Evolutionary conservation across 331 rosid species (phyloP).

Genomic region (Cydonia oblonga): DNA sequence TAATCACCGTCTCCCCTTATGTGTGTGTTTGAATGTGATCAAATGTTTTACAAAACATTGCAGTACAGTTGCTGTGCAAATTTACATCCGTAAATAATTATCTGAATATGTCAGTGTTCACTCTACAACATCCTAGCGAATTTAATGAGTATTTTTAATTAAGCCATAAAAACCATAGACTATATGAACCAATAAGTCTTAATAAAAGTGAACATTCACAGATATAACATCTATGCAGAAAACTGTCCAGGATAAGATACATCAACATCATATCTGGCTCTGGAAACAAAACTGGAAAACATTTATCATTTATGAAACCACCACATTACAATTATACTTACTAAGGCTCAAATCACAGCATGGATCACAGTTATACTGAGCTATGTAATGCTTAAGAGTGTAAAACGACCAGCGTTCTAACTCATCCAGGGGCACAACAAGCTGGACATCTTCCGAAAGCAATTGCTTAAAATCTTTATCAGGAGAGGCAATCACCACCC

Average conservation of each 20-base stretch:
- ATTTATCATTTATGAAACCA: not conserved
- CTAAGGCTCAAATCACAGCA: slow-evolving; percentile 78
- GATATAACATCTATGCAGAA: not conserved
- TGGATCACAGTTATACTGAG: slow-evolving; percentile 79
- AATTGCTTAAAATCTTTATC: slow-evolving; percentile 96
- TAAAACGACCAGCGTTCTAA: slow-evolving; percentile 86
- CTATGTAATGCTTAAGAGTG: slow-evolving; percentile 62
- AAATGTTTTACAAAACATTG: not conserved
- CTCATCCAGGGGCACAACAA: slow-evolving; percentile 80
- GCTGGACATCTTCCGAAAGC: slow-evolving; percentile 76
- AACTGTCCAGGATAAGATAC: not conserved
- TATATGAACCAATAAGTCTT: not conserved
- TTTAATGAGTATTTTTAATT: not conserved
- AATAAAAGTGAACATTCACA: not conserved
- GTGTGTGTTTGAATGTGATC: not conserved
- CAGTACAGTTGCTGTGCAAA: not conserved
- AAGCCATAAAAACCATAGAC: not conserved
- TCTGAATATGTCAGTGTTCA: not conserved
- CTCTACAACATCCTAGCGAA: not conserved
- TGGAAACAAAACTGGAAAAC: not conserved
- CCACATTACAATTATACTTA: slow-evolving; percentile 28
- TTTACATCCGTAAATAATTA: not conserved
- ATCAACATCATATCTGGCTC: not conserved
- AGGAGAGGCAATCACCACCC: slow-evolving; percentile 77
- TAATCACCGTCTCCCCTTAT: not conserved